Conservation (phyloP, 2,329 filamentous ascomycete species). For the Trichoderma lentiforme region DNA sequence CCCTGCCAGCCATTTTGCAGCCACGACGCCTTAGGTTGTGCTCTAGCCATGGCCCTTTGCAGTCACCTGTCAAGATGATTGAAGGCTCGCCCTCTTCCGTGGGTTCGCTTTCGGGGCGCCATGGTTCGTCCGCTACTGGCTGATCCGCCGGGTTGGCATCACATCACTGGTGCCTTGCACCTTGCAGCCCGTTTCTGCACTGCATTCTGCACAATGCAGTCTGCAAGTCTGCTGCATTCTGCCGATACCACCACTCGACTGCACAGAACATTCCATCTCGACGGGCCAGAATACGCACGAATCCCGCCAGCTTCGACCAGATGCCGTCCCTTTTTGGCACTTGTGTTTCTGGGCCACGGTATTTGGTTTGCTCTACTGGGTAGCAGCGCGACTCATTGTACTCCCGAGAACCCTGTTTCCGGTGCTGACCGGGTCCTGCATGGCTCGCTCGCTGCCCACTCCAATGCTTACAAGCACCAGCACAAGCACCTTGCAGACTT, state of each 20-base stretch:
- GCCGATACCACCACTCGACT: background rate
- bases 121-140: slow-evolving; percentile 6
- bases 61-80: slow-evolving; percentile 7
- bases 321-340: background rate
- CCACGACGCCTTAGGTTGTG: background rate
- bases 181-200: background rate
- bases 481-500: background rate
- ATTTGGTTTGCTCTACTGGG: background rate
- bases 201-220: background rate
- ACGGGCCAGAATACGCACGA: background rate
- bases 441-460: background rate
- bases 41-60: background rate
- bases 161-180: background rate
- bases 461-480: background rate
- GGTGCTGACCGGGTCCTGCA: slow-evolving; percentile 9
- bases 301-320: background rate
- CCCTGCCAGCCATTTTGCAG: slow-evolving; percentile 1
- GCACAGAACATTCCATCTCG: background rate
- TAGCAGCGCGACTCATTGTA: background rate
- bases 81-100: background rate
- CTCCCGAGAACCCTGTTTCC: background rate
- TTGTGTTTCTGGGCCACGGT: background rate
- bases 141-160: slow-evolving; percentile 10
- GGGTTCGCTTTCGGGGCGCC: background rate
- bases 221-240: background rate